Base-by-base conservation (phyloP, 257 asterid species). In the Lantana camara region DNA sequence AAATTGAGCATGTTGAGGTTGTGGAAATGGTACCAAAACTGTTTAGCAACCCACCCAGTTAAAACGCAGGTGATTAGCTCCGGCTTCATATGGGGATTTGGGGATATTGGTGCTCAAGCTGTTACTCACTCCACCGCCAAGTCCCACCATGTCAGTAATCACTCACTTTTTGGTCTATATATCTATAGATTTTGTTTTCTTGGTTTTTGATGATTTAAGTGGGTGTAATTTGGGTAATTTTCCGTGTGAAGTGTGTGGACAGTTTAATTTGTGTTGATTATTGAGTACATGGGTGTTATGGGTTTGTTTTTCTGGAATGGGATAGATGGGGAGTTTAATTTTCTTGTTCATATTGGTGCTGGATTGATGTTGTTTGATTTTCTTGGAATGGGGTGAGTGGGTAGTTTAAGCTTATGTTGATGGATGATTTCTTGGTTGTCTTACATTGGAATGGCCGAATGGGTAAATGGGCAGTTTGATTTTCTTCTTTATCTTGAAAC, bases 31-130 rank as follows among this genome's bases (percentile, higher is more conserved):
- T 89, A 86, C 73, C 95, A 82, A 63, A 89, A 75, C 58, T 83
- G 93, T 64, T 75, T 89, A 71, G 80, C 87, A 16, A 78, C 74
- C 17, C 93, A 89, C 50, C 96, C 96, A 11, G 88, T 89, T 19
- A 89, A 86, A 74, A 89, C 96, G 23, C 95, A 86, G 84, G 88
- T 89, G 51, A 79, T 86, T 62, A 89, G 96, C 88, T 89, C 96
- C 7, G 90, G 83, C 15, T 40, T 89, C 66, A 86, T 86, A 63
- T 89, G 95, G 96, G 96, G 96, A 22, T 57, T 77, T 13, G 96
- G 96, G 9, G 96, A 86, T 54, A 70, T 89, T 23, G 89, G 84
- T 42, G 96, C 93, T 62, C 96, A 89, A 63, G 48, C 86, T 55
- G 90, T 89, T 32, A 86, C 95, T 29, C 88, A 89, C 37, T 82